Conservation (phyloP, 2,329 filamentous ascomycete species). For the Ceratocystis eucalypticola region DNA sequence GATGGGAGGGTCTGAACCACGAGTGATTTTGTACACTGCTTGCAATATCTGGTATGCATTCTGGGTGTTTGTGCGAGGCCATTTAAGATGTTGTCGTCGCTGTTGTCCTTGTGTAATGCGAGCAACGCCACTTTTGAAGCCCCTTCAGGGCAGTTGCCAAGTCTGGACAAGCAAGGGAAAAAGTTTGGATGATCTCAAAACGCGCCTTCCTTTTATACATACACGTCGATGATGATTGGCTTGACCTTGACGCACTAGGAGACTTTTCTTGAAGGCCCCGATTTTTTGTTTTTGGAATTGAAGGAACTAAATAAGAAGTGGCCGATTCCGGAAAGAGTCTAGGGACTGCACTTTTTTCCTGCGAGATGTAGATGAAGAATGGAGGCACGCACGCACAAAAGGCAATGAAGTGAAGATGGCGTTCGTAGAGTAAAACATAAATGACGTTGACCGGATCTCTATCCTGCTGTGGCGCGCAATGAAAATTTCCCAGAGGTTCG, state of each 20-base stretch:
- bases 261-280: background rate
- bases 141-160: background rate
- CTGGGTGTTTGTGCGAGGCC: too few relatives aligned
- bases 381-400: background rate
- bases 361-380: background rate
- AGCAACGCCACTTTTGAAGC: background rate
- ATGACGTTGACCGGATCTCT: background rate
- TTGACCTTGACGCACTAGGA: background rate
- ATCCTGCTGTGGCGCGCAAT: background rate
- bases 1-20: too few relatives aligned
- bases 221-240: background rate
- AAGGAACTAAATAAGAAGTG: background rate
- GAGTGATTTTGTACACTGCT: background rate
- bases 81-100: too few relatives aligned
- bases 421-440: background rate
- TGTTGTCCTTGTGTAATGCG: conserved; percentile 1
- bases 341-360: too few relatives aligned
- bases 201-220: background rate
- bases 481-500: too few relatives aligned
- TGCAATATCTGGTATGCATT: too few relatives aligned
- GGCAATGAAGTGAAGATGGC: background rate
- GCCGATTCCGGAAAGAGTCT: background rate
- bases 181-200: conserved; percentile 1
- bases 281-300: background rate
- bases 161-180: background rate